Evolutionary conservation across 768 basidiomycete species (phyloP).

Genomic region (Naematelia aurantialba): DNA sequence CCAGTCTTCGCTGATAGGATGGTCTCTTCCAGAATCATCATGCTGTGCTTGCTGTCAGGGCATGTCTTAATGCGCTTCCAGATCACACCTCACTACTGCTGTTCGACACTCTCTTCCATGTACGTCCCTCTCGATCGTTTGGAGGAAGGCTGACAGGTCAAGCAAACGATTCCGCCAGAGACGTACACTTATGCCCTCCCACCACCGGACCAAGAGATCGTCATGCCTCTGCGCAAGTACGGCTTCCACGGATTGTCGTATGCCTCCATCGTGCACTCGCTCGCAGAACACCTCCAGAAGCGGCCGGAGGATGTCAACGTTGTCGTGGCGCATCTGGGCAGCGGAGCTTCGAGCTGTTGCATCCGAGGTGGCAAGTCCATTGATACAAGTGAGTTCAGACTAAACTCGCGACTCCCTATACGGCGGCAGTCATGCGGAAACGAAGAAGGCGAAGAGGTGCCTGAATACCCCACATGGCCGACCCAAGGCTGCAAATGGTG

Average conservation of each 20-base stretch:
- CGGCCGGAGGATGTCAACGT: conserved; percentile 60
- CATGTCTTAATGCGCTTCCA: conserved; percentile 63
- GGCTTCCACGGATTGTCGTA: conserved; percentile 75
- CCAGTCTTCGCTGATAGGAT: conserved; percentile 6
- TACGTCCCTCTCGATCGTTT: conserved; percentile 12
- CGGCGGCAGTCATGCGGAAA: too few species aligned
- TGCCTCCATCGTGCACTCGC: conserved; percentile 63
- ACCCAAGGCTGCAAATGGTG: not conserved
- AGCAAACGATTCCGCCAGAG: conserved; percentile 68
- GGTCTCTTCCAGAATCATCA: conserved; percentile 50
- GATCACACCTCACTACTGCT: conserved; percentile 71
- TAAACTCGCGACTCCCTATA: too few species aligned
- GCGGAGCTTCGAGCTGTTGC: conserved; percentile 80
- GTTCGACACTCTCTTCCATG: conserved; percentile 69
- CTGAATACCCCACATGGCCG: too few species aligned
- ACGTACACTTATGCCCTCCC: conserved; percentile 74
- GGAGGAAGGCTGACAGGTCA: not conserved
- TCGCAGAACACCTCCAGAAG: conserved; percentile 62
- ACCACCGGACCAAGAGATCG: conserved; percentile 56
- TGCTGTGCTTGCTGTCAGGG: conserved; percentile 52
- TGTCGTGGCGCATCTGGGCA: conserved; percentile 81
- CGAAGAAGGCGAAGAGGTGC: too few species aligned
- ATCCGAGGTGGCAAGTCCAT: conserved; percentile 68
- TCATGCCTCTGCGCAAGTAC: conserved; percentile 75
- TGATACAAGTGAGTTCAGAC: conserved; percentile 60